Conservation (phyloP, 345 rosid species). For the Ceriops decandra region DNA sequence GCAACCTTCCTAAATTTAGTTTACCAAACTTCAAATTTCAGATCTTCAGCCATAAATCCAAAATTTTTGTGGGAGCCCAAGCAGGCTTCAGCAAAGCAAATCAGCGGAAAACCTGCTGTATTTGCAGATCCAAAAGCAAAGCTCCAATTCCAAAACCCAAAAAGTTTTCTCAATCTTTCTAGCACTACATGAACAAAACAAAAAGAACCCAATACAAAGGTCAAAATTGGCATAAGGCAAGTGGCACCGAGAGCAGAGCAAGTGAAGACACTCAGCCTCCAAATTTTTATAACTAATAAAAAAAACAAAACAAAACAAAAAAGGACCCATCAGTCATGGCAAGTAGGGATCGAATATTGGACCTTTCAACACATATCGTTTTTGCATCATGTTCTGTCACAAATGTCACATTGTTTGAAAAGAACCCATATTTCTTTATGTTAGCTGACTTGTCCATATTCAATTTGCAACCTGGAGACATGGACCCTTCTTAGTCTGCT, state of each 20-base stretch:
- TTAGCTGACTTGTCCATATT: constrained; percentile 12
- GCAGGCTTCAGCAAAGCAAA: constrained; percentile 1
- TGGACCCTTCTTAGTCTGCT: neutral
- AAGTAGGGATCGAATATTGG: constrained; percentile 19
- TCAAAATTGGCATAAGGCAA: constrained; percentile 14
- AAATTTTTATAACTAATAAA: constrained; percentile 15
- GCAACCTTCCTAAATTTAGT: too few species aligned
- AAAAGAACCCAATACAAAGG: constrained; percentile 15
- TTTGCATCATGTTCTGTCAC: neutral
- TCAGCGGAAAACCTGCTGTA: neutral
- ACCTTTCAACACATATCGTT: constrained; percentile 1
- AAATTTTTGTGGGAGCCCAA: constrained; percentile 1
- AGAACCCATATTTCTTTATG: constrained; percentile 6
- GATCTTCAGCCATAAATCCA: constrained; percentile 9
- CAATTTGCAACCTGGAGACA: constrained; percentile 4
- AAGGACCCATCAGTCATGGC: constrained; percentile 10
- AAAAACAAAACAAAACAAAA: neutral
- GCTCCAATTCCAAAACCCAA: constrained; percentile 21
- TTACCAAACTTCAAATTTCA: neutral
- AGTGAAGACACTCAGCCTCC: constrained; percentile 11
- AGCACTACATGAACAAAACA: constrained; percentile 21
- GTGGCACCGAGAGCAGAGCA: constrained; percentile 10
- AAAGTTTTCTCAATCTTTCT: constrained; percentile 13
- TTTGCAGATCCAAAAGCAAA: constrained; percentile 15
- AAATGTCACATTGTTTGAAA: constrained; percentile 1